Evolutionary conservation across 371 early-diverging fungal species (phyloP), one percentile per base, ranked within the genome.

Genomic region (Phascolomyces articulosus): DNA sequence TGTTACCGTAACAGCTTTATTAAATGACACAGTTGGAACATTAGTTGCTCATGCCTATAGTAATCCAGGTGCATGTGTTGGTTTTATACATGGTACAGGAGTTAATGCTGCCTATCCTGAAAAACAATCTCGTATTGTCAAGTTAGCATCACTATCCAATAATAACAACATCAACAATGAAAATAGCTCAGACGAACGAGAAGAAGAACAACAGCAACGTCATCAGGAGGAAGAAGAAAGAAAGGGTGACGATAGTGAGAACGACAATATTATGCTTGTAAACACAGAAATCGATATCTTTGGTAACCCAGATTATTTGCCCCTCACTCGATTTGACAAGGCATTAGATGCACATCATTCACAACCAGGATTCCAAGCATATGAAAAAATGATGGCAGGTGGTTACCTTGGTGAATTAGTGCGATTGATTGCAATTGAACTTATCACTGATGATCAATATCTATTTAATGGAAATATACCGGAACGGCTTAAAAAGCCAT

Each of bases 1-100:
- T 40, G 86, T 91, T 40, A 85, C 96, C 23, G 91, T 96, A 53
- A 85, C 89, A 40, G 96, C 96, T 16, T 82, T 97, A 21, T 85
- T 97, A 60, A 98, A 98, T 83, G 97, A 96, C 78, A 93, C 95
- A 0, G 95, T 95, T 28, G 95, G 95, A 21, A 92, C 95, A 1
- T 79, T 95, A 48, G 85, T 94, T 58, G 88, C 95, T 34, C 89
- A 94, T 63, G 93, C 92, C 7, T 95, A 93, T 81, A 72, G 51
- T 78, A 87, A 60, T 91, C 92, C 21, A 83, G 85, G 57, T 90
- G 92, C 59, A 78, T 84, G 71, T 77, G 94, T 62, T 91, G 93
- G 38, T 88, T 94, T 54, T 49, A 94, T 97, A 69, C 84, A 93
- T 49, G 96, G 95, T 63, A 96, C 97, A 10, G 97, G 97, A 44